Evolutionary conservation across 306 rosid genomes (phyloP).

Genomic region (Lathyrus sativus): DNA sequence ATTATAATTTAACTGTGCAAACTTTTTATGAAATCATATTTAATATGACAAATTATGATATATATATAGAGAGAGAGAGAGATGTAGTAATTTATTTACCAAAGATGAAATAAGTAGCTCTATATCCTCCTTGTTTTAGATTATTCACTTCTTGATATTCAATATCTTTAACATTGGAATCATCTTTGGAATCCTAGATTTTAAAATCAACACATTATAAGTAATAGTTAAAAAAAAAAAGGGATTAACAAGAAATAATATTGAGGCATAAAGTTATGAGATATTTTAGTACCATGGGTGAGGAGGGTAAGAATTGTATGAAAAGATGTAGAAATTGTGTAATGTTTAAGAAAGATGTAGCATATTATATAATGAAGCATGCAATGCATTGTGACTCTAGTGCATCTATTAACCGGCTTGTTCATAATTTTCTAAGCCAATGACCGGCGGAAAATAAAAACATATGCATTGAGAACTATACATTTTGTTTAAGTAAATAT

Average conservation of each 20-base stretch:
- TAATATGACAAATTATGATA: too few species aligned
- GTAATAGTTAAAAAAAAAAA: background rate
- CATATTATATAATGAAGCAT: background rate
- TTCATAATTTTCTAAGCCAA: background rate
- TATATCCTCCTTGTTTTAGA: conserved; percentile 47
- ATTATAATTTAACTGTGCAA: too few species aligned
- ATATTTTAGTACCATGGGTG: conserved; percentile 40
- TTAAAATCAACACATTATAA: conserved; percentile 5
- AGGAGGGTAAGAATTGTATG: background rate
- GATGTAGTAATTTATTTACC: conserved; percentile 41
- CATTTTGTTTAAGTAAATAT: too few species aligned
- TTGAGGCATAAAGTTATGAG: background rate
- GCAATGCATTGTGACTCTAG: conserved; percentile 22
- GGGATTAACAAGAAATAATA: conserved; percentile 5
- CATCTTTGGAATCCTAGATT: conserved; percentile 39
- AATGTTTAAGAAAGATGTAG: background rate
- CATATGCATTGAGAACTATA: background rate
- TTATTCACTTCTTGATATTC: conserved; percentile 31
- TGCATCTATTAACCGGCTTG: background rate
- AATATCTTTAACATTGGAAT: conserved; percentile 22
- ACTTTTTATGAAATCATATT: too few species aligned
- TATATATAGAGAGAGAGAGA: too few species aligned
- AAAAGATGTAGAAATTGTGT: background rate
- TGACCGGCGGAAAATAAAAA: conserved; percentile 5
- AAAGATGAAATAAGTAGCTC: conserved; percentile 45